Evolutionary conservation across 2,329 filamentous ascomycete genomes (phyloP), one percentile per base, ranked within the genome.

Genomic region (Aspergillus versicolor): DNA sequence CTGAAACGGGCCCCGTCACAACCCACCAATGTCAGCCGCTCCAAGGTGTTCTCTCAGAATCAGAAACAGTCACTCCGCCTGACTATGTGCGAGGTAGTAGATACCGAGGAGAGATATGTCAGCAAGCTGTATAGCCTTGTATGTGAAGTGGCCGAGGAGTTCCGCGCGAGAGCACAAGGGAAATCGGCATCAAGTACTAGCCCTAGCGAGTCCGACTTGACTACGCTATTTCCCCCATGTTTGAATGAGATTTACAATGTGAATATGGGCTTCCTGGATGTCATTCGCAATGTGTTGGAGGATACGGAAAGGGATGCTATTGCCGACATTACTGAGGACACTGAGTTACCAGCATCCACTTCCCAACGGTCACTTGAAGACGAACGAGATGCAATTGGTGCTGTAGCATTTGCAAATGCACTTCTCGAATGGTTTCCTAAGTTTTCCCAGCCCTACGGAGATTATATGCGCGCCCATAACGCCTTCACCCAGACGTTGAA

Each of bases 51-150:
- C 67, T 83, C 88, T 37, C 87, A 86, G 64, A 86, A 89, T 56
- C 91, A 97, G 69, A 95, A 96, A 69, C 83, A 92, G 64, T 89
- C 89, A 52, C 78, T 97, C 63, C 86, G 92, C 41, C 88, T 92
- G 74, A 93, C 96, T 73, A 87, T 99, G 81, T 87, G 85, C 58
- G 94, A 99, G 73, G 78, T 97, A 58, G 85, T 97, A 34, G 90
- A 96, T 67, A 99, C 94, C 0, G 94, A 99, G 73, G 91, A 94
- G 70, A 88, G 91, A 72, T 99, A 97, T 74, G 91, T 99, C 42
- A 82, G 84, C 66, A 97, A 97, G 73, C 77, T 99, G 56, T 85
- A 90, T 60, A 90, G 94, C 63, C 77, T 99, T 59, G 89, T 96
- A 42, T 86, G 89, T 61, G 85, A 88, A 58, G 86, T 97, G 30